Evolutionary conservation across 352 stramenopile genomes (phyloP).

Genomic region (Phytophthora colocasiae): DNA sequence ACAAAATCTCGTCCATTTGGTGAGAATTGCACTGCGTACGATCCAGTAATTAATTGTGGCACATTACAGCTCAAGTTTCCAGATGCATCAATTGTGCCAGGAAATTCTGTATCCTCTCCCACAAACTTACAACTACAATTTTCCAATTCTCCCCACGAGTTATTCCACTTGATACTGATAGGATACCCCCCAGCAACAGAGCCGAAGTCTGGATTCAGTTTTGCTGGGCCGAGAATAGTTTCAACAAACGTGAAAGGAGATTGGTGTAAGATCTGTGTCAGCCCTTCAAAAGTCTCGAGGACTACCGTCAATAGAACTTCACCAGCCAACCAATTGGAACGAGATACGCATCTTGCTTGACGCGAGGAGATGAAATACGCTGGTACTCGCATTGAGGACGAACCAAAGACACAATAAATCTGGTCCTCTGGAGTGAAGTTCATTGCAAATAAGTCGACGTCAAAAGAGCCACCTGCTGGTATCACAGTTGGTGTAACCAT

Average conservation of each 20-base stretch:
- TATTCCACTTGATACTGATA: constrained; percentile 26
- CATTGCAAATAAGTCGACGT: constrained; percentile 34
- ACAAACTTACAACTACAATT: constrained; percentile 39
- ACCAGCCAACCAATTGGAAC: constrained; percentile 6
- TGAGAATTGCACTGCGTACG: constrained; percentile 43
- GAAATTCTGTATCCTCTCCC: constrained; percentile 5
- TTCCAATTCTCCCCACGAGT: constrained; percentile 13
- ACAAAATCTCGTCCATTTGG: constrained; percentile 50
- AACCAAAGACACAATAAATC: constrained; percentile 43
- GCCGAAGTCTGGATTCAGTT: constrained; percentile 37
- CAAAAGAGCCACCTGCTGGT: constrained; percentile 17
- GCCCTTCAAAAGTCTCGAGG: constrained; percentile 16
- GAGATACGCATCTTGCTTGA: constrained; percentile 38
- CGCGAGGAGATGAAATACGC: constrained; percentile 31
- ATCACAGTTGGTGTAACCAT: constrained; percentile 28
- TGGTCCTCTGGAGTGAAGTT: constrained; percentile 31
- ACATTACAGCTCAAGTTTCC: constrained; percentile 27
- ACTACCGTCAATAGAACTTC: constrained; percentile 28
- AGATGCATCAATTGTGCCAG: not conserved
- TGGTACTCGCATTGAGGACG: constrained; percentile 7
- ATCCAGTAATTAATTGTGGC: constrained; percentile 28
- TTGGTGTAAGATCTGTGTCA: constrained; percentile 31
- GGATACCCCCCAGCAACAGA: constrained; percentile 34
- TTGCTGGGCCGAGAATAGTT: constrained; percentile 5
- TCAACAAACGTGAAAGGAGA: constrained; percentile 30